Base-by-base conservation (phyloP, 2,329 filamentous ascomycete genomes). In the Phialophora macrospora region DNA sequence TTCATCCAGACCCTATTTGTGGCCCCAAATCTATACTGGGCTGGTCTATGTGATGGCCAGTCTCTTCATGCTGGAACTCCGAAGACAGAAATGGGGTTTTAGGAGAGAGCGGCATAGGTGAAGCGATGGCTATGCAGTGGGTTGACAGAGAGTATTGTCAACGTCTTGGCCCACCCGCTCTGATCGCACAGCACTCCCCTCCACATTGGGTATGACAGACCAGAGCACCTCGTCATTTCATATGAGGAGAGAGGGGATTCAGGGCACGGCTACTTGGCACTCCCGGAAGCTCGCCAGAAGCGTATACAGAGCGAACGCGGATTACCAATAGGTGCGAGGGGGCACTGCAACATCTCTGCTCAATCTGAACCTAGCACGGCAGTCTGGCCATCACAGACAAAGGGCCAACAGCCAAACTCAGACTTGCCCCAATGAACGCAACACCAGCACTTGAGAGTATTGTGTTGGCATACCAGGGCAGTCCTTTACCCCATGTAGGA, bases 21-120 rank as follows among this genome's bases (percentile, higher is more conserved):
- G 82, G 6, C 79, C 83, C 4, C 83, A 85, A 66, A 70, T 85
- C 9, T 85, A 85, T 64, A 79, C 81, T 0, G 84, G 82, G 4
- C 28, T 72, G 49, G 60, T 67, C 2, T 75, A 72, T 30, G 20
- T 73, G 44, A 59, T 73, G 14, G 71, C 72, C 1, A 71, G 70
- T 48, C 44, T 69, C 6, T 73, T 71, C 52, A 64, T 75, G 64
- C 57, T 68, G 26, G 72, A 69, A 44, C 57, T 73, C 32, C 68
- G 70, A 12, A 61, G 69, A 49, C 67, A 66, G 26, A 71, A 69
- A 68, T 68, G 64, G 66, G 70, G 68, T 8, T 58, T 69, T 12
- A 28, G n/a, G 12, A 60, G 70, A 46, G 70, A 72, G 44, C 66
- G 62, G 59, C 69, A 72, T 58, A 51, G 66, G 41, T 71, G 56